Conservation (phyloP, 2,329 filamentous ascomycete species). For the Arthrobotrys sphaeroides region DNA sequence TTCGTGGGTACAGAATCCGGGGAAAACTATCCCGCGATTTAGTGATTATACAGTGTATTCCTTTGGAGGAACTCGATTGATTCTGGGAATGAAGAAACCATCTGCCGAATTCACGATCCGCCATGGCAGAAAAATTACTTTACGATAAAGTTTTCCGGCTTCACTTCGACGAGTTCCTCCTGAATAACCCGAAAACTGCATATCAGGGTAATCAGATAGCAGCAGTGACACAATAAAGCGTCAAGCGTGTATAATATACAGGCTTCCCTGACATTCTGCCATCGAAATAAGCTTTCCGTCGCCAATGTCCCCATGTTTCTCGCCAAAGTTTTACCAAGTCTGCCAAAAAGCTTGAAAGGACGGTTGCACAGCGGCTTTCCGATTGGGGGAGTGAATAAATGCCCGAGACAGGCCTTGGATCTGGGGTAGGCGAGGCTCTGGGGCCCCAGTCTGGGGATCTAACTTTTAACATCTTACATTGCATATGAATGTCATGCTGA, state of each 20-base stretch:
- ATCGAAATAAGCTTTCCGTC: slow-evolving; percentile 10
- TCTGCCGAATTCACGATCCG: not conserved
- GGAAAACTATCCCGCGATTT: slow-evolving; percentile 2
- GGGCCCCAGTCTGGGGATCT: not conserved
- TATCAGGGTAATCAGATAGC: not conserved
- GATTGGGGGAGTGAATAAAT: not conserved
- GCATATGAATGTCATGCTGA: not conserved
- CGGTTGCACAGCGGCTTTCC: not conserved
- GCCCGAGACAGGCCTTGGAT: not conserved
- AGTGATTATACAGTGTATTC: not conserved
- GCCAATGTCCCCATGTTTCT: not conserved
- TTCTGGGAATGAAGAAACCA: not conserved
- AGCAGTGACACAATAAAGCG: not conserved
- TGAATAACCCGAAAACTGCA: not conserved
- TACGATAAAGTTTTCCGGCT: not conserved
- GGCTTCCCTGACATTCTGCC: not conserved
- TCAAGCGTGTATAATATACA: not conserved
- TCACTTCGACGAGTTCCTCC: not conserved
- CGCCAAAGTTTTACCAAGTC: slow-evolving; percentile 17
- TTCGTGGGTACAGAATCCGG: not conserved
- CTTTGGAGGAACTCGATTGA: too few species aligned
- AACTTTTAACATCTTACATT: not conserved
- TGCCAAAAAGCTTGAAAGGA: not conserved
- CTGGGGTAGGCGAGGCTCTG: not conserved
- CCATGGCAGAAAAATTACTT: not conserved